Evolutionary conservation across 257 asterid genomes (phyloP).

Genomic region (Lantana camara): DNA sequence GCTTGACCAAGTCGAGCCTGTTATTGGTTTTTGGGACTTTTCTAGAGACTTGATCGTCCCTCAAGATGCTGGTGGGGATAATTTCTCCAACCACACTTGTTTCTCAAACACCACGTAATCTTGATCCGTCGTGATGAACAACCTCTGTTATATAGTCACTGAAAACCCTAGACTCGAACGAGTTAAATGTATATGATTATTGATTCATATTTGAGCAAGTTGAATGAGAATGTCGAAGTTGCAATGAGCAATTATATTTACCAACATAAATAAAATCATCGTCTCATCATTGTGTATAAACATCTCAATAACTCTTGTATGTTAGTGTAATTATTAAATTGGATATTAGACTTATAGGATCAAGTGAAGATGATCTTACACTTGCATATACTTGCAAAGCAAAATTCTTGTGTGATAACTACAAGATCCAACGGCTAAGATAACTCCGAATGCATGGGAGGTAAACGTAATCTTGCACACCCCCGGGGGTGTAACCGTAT

Average conservation of each 20-base stretch:
- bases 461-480: no score
- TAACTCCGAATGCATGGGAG: background rate
- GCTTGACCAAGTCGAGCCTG: slow-evolving; percentile 37
- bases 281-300: no score
- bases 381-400: no score
- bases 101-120: slow-evolving; percentile 40
- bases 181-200: slow-evolving; percentile 40
- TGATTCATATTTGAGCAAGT: slow-evolving; percentile 5
- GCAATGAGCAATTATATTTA: slow-evolving; percentile 23
- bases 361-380: no score
- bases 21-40: slow-evolving; percentile 21
- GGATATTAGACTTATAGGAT: no score
- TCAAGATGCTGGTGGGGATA: slow-evolving; percentile 23
- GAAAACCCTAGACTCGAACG: slow-evolving; percentile 28
- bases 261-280: no score
- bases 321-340: no score
- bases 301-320: no score
- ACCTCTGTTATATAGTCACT: slow-evolving; percentile 30
- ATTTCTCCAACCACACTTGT: background rate
- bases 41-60: slow-evolving; percentile 9
- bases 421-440: slow-evolving; percentile 19
- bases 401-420: no score
- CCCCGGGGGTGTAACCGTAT: background rate
- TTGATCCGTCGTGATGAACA: slow-evolving; percentile 51
- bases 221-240: slow-evolving; percentile 5